These are phyloP conservation scores for Psophocarpus tetragonolobus DNA, from an alignment of 306 rosid species.

Conservation along the genomic window DNA sequence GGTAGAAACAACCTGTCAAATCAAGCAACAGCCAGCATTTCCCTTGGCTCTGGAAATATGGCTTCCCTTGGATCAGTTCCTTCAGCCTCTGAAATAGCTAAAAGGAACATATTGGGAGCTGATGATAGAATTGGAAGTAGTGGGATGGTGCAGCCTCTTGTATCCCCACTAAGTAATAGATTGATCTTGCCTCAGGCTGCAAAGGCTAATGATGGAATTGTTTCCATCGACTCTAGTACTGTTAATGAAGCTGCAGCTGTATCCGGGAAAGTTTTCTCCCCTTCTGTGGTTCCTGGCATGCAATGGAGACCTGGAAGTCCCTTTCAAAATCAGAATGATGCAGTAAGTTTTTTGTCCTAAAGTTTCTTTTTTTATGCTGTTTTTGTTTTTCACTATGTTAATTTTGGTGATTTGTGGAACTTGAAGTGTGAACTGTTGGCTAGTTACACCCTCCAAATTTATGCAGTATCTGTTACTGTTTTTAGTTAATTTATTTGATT, in stretches of 20 bases:
- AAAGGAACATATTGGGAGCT: constrained; percentile 72
- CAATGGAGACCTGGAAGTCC: constrained; percentile 98
- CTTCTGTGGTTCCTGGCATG: constrained; percentile 79
- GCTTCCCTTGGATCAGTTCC: constrained; percentile 73
- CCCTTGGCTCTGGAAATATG: constrained; percentile 64
- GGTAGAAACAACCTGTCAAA: constrained; percentile 66
- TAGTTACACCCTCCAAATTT: neutral
- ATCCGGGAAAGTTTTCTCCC: constrained; percentile 80
- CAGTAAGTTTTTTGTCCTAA: constrained; percentile 43
- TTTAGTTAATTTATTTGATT: constrained; percentile 23
- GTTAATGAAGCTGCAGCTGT: constrained; percentile 67
- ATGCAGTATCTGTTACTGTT: constrained; percentile 6
- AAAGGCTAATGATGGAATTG: constrained; percentile 69
- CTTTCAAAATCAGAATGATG: constrained; percentile 78
- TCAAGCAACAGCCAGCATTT: constrained; percentile 62
- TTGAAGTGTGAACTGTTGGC: constrained; percentile 4
- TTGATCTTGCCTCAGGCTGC: constrained; percentile 69
- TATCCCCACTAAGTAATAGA: constrained; percentile 68
- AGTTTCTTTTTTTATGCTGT: constrained; percentile 14
- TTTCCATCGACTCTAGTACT: constrained; percentile 62
- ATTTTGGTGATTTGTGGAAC: neutral
- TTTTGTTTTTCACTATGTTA: constrained; percentile 18
- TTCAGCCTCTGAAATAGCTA: constrained; percentile 69
- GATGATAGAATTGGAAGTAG: constrained; percentile 88
- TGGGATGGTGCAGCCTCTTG: constrained; percentile 75